Evolutionary conservation across 345 rosid species (phyloP).

Genomic region (Eutrema japonicum): DNA sequence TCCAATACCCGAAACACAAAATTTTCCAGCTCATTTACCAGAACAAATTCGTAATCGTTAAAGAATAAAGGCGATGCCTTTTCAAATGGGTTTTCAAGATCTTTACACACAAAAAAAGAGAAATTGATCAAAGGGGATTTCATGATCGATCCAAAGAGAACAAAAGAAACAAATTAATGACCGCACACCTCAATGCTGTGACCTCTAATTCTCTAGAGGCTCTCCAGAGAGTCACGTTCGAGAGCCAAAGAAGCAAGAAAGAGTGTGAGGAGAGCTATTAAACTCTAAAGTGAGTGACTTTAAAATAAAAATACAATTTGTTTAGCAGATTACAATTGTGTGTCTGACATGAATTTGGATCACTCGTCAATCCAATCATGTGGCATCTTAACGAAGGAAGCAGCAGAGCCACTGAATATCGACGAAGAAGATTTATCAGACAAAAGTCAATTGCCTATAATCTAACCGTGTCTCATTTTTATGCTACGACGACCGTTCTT

Average conservation of each 20-base stretch:
- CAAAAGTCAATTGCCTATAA: conserved; percentile 27
- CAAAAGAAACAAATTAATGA: conserved; percentile 1
- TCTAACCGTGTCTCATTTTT: conserved; percentile 26
- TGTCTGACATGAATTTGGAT: conserved; percentile 41
- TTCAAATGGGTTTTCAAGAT: conserved; percentile 7
- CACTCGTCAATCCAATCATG: conserved; percentile 35
- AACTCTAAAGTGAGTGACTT: conserved; percentile 10
- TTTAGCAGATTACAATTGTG: conserved; percentile 42
- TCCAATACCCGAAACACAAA: conserved; percentile 8
- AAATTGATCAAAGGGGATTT: not conserved
- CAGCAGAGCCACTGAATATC: conserved; percentile 44
- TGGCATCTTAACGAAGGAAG: conserved; percentile 34
- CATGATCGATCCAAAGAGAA: not conserved
- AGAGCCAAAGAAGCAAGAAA: conserved; percentile 24
- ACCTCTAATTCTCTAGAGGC: not conserved
- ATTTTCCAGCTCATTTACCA: not conserved
- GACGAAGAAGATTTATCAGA: conserved; percentile 33
- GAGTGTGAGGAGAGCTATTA: conserved; percentile 13
- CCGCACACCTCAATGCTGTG: conserved; percentile 30
- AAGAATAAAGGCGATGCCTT: conserved; percentile 28
- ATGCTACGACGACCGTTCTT: conserved; percentile 7
- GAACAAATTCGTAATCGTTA: not conserved
- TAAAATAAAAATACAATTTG: not conserved
- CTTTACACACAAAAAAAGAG: not conserved
- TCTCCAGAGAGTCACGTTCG: conserved; percentile 21